Base-by-base conservation (phyloP, 2,329 filamentous ascomycete species). In the Calonectria hawksworthii region DNA sequence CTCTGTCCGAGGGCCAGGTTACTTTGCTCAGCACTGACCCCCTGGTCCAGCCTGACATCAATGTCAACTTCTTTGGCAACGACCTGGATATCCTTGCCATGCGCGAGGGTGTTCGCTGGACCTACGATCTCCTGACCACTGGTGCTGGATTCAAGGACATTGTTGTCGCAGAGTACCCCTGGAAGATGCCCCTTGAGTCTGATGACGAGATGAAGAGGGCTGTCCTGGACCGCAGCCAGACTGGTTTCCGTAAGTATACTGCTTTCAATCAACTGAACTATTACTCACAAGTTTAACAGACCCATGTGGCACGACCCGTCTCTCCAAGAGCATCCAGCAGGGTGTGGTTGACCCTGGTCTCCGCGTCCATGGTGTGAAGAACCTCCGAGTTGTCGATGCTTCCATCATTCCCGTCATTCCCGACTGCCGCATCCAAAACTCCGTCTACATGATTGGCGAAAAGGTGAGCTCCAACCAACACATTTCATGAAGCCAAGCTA, bases 391-490 rank as follows among this genome's bases (percentile, higher is more conserved):
- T 0, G 56, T 74, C 18, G 77, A 79, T 2, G 77, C 75, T 1
- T 79, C 71, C 4, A 72, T 79, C 1, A 88, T 92, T 16, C 90
- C 90, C 0, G 85, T 91, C 83, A 91, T 87, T 83, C 89, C 80
- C 76, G 90, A 86, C 86, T 90, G 83, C 63, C 87, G 90, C 3
- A 91, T 91, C 68, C 90, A 92, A 81, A 91, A 90, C 76, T 86
- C 88, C 2, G 90, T 92, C 10, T 93, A 93, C 78, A 90, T 90
- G 87, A 80, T 92, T 72, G 91, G 84, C n/a, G 91, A 93, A 80
- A 92, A 89, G 85, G 84, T 47, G 28, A 50, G 61, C 32, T 9
- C 7, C 56, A 1, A 44, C 5, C 23, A 30, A 10, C 18, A 23
- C 41, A 13, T 14, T 32, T 6, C 21, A 32, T 5, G n/a, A 28